A percentile compares a stretch with the other conserved stretches of the same genome.
These are phyloP conservation scores for Chytriomyces hyalinus DNA, from an alignment of 192 early-diverging fungal genomes.

Conservation along the genomic window DNA sequence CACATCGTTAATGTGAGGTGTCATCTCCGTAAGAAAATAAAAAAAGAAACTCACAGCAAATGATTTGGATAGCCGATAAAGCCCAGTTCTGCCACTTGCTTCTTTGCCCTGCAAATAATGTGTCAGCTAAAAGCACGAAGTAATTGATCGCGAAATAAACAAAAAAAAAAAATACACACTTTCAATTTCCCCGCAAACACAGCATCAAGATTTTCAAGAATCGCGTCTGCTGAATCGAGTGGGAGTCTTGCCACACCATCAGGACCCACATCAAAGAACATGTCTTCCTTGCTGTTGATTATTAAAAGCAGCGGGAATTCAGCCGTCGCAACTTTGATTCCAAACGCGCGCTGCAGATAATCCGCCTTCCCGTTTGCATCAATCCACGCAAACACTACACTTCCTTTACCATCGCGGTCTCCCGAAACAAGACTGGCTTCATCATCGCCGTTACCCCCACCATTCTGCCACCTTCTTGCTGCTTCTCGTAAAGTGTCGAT, in stretches of 20 bases:
- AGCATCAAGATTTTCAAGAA: constrained; percentile 14
- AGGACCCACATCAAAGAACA: constrained; percentile 43
- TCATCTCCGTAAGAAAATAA: background rate
- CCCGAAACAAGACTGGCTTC: background rate
- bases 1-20: background rate
- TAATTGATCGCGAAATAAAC: background rate
- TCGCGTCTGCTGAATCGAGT: background rate
- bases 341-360: constrained; percentile 55
- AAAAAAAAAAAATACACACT: background rate
- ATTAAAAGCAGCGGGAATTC: constrained; percentile 45
- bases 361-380: constrained; percentile 42
- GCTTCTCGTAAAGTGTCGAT: constrained; percentile 9
- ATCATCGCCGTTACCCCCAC: background rate
- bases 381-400: constrained; percentile 47
- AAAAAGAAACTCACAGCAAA: background rate
- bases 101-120: no score
- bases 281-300: constrained; percentile 49
- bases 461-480: background rate
- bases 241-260: constrained; percentile 9
- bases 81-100: no score
- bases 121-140: no score
- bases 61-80: no score
- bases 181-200: constrained; percentile 13
- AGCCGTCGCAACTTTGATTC: constrained; percentile 21
- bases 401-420: constrained; percentile 42